Base-by-base conservation (phyloP, 2,329 filamentous ascomycete species). In the Huntiella omanensis region DNA sequence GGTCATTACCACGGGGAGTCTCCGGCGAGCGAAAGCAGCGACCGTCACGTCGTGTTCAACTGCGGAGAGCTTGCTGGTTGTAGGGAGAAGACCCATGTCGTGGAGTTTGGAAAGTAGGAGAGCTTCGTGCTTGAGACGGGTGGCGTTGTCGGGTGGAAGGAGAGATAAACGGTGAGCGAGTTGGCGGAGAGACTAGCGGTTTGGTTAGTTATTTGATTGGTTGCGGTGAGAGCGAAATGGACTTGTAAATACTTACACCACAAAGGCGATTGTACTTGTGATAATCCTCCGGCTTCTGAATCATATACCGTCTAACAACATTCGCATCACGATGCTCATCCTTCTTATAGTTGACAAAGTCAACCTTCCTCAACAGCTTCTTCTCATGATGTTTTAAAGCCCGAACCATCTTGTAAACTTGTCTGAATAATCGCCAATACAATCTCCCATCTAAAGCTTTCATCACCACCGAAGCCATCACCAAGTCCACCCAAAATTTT, bases 331-430 rank as follows among this genome's bases (percentile, higher is more conserved):
- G 80, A 66, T 98, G 91, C 55, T 76, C 71, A 66, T 96, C 87
- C 58, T 78, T 78, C 64, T 91, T 91, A 71, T 88, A 94, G 58
- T 81, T 91, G 60, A 87, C 79, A 65, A 98, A 93, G 66, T 98
- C 87, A 63, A 91, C 86, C 63, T 74, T 75, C 60, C 88, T 88
- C 56, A 96, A 75, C 59, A 96, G 81, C 72, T 91, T 92, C 61
- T 91, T 77, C 77, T 98, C 91, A 65, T 95, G 88, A 65, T 93
- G 76, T 66, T 95, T 96, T 59, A 98, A 77, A 69, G 93, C 86
- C 56, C 91, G 81, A 55, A 93, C 85, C 91, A 96, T 96, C 17
- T 54, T 71, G 59, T 40, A 49, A 33, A 34, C n/a, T 11, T 11
- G 28, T 13, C 32, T 16, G 7, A 19, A 17, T 34, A 8, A n/a